phyloP scores from a whole-genome alignment of 495 filamentous ascomycete species.

The Penicillium psychrofluorescens region DNA sequence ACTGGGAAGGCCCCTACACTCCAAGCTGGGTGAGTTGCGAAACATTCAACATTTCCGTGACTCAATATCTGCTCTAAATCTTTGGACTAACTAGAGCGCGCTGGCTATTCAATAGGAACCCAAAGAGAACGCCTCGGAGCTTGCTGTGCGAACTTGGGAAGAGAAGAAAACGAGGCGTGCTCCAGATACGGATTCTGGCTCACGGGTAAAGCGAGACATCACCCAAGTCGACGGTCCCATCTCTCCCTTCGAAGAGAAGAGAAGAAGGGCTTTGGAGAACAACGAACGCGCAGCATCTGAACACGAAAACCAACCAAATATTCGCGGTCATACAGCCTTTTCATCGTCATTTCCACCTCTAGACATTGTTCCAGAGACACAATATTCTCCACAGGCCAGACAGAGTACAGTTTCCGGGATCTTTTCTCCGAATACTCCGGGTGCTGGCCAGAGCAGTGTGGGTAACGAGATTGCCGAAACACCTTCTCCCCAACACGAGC shows the following conservation, averaged over 20 bases:
- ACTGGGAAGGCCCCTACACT: slow-evolving; percentile 32
- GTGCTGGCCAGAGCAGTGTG: neutral
- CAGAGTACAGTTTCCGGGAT: neutral
- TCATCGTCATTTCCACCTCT: slow-evolving; percentile 16
- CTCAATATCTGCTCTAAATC: neutral
- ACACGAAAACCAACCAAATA: neutral
- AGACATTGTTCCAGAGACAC: slow-evolving; percentile 4
- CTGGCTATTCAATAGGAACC: slow-evolving; percentile 23
- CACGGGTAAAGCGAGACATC: neutral
- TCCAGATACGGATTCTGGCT: too few relatives aligned
- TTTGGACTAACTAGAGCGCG: neutral
- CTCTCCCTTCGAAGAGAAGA: too few relatives aligned
- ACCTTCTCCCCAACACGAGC: slow-evolving; percentile 2
- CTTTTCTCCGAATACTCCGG: neutral
- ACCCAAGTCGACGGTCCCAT: neutral
- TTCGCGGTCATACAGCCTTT: neutral
- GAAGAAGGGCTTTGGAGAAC: neutral
- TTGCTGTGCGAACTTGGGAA: slow-evolving; percentile 28
- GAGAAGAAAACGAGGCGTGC: slow-evolving; percentile 9
- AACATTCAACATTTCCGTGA: neutral
- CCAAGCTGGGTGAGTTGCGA: slow-evolving; percentile 34
- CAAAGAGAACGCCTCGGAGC: slow-evolving; percentile 29
- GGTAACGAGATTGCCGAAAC: slow-evolving; percentile 21
- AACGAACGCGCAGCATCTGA: neutral
- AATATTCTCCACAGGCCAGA: neutral